A percentile compares a stretch with the other conserved stretches of the same genome.
These are phyloP conservation scores for Pterulicium gracile DNA, from an alignment of 1,284 basidiomycete species.

Conservation along the genomic window DNA sequence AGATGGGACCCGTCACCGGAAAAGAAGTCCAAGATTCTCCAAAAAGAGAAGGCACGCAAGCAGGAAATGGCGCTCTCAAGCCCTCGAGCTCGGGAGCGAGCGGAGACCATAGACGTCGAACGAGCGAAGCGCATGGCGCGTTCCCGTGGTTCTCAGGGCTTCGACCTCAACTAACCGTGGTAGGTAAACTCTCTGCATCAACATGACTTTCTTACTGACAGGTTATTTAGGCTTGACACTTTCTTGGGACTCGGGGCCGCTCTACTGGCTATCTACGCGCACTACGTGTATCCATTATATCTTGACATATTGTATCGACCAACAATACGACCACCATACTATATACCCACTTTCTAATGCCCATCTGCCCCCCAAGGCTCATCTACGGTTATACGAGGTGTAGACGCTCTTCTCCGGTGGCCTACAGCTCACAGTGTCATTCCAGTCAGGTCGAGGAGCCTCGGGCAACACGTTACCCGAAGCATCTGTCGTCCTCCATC, in stretches of 20 bases:
- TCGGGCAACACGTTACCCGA: slow-evolving; percentile 30
- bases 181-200: too few species aligned
- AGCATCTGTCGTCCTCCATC: slow-evolving; percentile 41
- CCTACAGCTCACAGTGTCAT: slow-evolving; percentile 56
- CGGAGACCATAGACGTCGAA: slow-evolving; percentile 14
- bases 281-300: too few species aligned
- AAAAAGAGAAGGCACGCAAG: slow-evolving; percentile 39
- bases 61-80: background rate
- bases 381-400: slow-evolving; percentile 35
- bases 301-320: too few species aligned
- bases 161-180: background rate
- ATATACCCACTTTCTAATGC: background rate
- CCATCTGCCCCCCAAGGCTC: background rate
- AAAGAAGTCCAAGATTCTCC: slow-evolving; percentile 40
- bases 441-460: slow-evolving; percentile 60
- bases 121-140: background rate
- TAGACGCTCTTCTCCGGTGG: slow-evolving; percentile 43
- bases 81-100: slow-evolving; percentile 26
- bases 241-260: too few species aligned
- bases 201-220: too few species aligned
- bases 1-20: slow-evolving; percentile 63
- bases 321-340: too few species aligned
- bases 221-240: too few species aligned
- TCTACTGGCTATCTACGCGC: too few species aligned
- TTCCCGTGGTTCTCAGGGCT: background rate